A percentile compares a stretch with the other conserved stretches of the same genome.
These are phyloP conservation scores for Aurantiochytrium sp. DNA, from an alignment of 108 stramenopile genomes.

Conservation along the genomic window DNA sequence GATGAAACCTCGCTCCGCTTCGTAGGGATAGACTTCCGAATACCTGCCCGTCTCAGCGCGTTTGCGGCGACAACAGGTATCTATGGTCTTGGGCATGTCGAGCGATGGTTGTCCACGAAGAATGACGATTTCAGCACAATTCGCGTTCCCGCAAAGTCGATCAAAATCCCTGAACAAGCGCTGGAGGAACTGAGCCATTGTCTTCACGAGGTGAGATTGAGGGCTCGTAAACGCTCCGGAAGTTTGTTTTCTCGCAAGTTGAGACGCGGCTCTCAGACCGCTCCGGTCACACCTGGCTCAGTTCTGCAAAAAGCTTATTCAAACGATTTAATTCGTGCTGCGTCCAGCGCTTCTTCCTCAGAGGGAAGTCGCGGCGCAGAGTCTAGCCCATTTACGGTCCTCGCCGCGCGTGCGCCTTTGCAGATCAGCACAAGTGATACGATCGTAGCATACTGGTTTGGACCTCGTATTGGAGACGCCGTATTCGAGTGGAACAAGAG, in stretches of 20 bases:
- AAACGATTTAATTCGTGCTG: background rate
- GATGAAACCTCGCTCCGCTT: background rate
- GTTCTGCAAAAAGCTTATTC: background rate
- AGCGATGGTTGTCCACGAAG: background rate
- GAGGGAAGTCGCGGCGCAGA: no score
- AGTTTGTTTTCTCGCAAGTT: background rate
- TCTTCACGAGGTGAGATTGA: background rate
- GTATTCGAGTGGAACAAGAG: no score
- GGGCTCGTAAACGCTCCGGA: background rate
- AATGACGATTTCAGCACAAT: background rate
- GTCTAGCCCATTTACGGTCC: no score
- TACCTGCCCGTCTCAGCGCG: background rate
- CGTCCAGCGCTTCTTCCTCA: background rate
- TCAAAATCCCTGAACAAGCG: background rate
- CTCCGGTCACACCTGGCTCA: background rate
- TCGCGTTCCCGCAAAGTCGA: background rate
- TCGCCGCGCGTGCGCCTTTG: no score
- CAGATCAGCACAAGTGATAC: no score
- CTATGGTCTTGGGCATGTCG: background rate
- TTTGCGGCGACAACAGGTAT: background rate
- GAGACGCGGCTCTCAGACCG: no score
- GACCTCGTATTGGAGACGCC: no score
- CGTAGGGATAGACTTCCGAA: background rate
- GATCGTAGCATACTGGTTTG: no score
- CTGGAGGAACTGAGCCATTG: background rate